Base-by-base conservation (phyloP, 306 rosid species). In the Dalbergia cochinchinensis region DNA sequence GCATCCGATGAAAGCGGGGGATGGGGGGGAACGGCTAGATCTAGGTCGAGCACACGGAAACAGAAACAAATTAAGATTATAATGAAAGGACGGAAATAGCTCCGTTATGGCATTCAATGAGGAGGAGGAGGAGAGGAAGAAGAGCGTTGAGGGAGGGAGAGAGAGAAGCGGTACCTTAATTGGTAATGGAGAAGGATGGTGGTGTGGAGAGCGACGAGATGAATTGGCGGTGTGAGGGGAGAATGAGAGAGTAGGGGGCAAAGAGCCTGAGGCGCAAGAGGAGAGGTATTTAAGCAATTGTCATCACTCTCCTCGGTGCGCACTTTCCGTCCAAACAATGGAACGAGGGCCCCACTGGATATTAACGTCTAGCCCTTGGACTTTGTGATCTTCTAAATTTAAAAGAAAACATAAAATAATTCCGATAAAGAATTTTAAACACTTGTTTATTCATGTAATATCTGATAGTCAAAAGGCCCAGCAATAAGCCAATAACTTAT, bases 261-360 rank as follows among this genome's bases (percentile, higher is more conserved):
- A 57, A 5, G 10, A 4, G 2, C 1, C 3, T 35, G 34, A 1
- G 20, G 39, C 14, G 22, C 2, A 19, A 65, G 4, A n/a, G 48
- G 11, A 65, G 53, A 13, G 0, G 51, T 75, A 84, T 84, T 84
- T 84, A 84, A 79, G 82, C 82, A 60, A 19, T 58, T 26, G 3
- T 20, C 41, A 2, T 50, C 18, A 34, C 76, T 67, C 78, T 34
- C 78, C 76, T 19, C 34, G 0, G 5, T 1, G 2, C 22, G 26
- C 42, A 1, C 16, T 18, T 45, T 64, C n/a, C 72, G 20, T 13
- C 7, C 4, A n/a, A 6, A 2, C 2, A 54, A 4, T 5, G 22
- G 10, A 2, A n/a, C 20, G 3, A 1, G 60, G 60, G 60, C 19
- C 60, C 60, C 20, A n/a, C 60, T 0, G 7, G 3, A 6, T 11